Percentiles rank a stretch among this genome's conserved stretches.
phyloP scores from a whole-genome alignment of 177 flowering plant species.

The Telopea speciosissima region DNA sequence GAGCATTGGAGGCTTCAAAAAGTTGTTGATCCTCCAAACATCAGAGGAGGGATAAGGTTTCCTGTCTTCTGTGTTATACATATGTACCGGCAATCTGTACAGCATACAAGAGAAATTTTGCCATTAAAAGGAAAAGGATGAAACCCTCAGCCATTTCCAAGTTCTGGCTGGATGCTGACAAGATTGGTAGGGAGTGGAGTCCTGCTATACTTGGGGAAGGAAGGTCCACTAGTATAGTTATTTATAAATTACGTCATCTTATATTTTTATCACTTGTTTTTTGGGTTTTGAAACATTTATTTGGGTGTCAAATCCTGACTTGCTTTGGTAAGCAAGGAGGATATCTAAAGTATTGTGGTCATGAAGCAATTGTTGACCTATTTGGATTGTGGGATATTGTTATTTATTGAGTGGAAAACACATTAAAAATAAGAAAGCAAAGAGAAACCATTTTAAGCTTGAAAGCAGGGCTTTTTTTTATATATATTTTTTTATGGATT shows the following conservation, averaged over 20 bases:
- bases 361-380: neutral
- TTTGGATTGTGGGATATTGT: too few relatives aligned
- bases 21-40: neutral
- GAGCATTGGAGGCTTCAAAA: neutral
- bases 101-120: neutral
- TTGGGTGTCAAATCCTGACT: neutral
- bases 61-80: neutral
- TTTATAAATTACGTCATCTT: too few relatives aligned
- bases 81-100: neutral
- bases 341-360: neutral
- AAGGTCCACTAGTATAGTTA: neutral
- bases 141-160: neutral
- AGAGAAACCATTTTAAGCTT: too few relatives aligned
- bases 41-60: neutral
- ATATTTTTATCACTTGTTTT: neutral
- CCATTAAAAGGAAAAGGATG: neutral
- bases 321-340: neutral
- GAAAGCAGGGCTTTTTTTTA: too few relatives aligned
- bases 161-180: neutral
- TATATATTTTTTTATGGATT: too few relatives aligned
- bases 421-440: too few relatives aligned
- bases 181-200: neutral
- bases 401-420: neutral
- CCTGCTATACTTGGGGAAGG: neutral
- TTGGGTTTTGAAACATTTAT: constrained; percentile 1